Evolutionary conservation across 768 basidiomycete genomes (phyloP).

Genomic region (Kwoniella sp.): DNA sequence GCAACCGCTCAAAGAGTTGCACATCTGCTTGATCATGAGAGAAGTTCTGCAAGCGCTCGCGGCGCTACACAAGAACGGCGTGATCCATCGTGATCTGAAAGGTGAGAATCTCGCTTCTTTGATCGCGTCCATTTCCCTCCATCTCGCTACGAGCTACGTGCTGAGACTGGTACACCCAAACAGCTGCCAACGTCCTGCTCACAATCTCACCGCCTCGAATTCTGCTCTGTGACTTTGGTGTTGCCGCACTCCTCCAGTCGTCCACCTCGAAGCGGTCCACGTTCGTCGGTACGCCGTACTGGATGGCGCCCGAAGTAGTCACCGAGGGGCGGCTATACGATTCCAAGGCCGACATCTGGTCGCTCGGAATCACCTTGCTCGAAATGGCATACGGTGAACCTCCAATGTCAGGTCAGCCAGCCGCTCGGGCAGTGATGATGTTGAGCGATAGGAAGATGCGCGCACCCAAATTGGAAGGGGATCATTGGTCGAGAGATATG

Average conservation of each 20-base stretch:
- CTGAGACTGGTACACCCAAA: not conserved
- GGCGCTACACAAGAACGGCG: conserved; percentile 88
- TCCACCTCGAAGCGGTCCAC: conserved; percentile 90
- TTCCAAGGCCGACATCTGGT: conserved; percentile 98
- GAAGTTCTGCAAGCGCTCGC: conserved; percentile 83
- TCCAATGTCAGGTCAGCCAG: conserved; percentile 81
- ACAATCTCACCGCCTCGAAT: conserved; percentile 79
- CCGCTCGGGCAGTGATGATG: conserved; percentile 83
- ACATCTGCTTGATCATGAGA: conserved; percentile 79
- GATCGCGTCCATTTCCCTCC: not conserved
- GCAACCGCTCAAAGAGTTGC: conserved; percentile 79
- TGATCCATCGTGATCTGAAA: conserved; percentile 97
- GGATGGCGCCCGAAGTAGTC: conserved; percentile 99
- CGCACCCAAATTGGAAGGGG: conserved; percentile 76
- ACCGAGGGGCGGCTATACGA: conserved; percentile 86
- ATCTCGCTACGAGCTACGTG: no score
- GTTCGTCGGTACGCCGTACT: conserved; percentile 94
- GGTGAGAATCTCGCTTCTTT: conserved; percentile 47
- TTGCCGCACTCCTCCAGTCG: conserved; percentile 78
- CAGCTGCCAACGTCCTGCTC: conserved; percentile 89
- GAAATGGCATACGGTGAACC: conserved; percentile 97
- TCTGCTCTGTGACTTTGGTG: conserved; percentile 97
- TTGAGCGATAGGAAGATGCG: conserved; percentile 71
- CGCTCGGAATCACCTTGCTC: conserved; percentile 89
- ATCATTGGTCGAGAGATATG: conserved; percentile 79